Conservation (phyloP, 2,329 filamentous ascomycete genomes). For the Monosporascus sp. region DNA sequence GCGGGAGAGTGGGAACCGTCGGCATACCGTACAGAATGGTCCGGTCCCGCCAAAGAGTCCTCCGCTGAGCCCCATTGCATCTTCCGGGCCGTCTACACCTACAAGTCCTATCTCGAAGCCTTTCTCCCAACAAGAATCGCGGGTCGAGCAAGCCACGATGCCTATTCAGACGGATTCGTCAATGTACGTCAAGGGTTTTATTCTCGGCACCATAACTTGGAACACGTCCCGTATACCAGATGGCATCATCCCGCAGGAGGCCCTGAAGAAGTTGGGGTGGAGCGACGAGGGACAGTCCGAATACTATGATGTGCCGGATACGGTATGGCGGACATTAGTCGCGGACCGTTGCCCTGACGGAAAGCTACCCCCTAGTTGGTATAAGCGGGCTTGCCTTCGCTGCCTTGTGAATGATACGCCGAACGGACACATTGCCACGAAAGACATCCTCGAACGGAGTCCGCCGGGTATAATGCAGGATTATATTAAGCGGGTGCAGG, state of each 20-base stretch:
- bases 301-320: conserved; percentile 6
- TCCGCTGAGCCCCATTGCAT: no score
- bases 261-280: not conserved
- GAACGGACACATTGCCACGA: conserved; percentile 1
- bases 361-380: conserved; percentile 4
- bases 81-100: no score
- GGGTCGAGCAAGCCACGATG: no score
- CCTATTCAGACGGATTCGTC: not conserved
- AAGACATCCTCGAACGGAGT: conserved; percentile 2
- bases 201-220: conserved; percentile 1
- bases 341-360: conserved; percentile 8
- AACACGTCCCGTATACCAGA: conserved; percentile 1
- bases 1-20: no score
- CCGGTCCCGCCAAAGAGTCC: no score
- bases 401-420: conserved; percentile 1
- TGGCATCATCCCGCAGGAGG: conserved; percentile 1
- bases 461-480: conserved; percentile 2
- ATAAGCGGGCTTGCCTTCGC: conserved; percentile 5
- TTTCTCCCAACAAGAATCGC: no score
- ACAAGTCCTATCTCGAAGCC: no score
- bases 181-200: not conserved
- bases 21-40: no score
- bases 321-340: conserved; percentile 10
- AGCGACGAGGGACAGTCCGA: not conserved
- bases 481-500: conserved; percentile 7